Base-by-base conservation (phyloP, 2,329 filamentous ascomycete species). In the Geosmithia flava region DNA sequence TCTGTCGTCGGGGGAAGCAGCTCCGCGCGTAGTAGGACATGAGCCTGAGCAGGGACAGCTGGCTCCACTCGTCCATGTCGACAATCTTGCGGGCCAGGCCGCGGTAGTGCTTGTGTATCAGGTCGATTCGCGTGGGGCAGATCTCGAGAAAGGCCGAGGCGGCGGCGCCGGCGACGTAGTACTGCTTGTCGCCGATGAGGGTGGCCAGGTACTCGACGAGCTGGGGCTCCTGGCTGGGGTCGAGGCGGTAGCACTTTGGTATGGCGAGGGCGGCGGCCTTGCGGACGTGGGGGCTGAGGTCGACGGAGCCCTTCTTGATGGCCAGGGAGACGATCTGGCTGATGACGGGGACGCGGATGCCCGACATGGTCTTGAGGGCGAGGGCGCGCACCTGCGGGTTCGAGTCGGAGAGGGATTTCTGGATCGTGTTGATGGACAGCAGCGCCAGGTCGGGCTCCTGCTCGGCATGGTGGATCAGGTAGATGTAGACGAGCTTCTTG, bases 1-100 rank as follows among this genome's bases (percentile, higher is more conserved):
- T 27, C 23, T 27, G 84, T 60, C 76, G 76, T 48, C 75, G 74
- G 0, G 93, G 90, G 56, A 98, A 98, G 63, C 88, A 96, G 60
- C 79, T 85, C 48, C 93, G 80, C 2, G 87, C 81, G 63, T 98
- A 98, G 20, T 81, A 70, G 1, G 85, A 83, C 79, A 97, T 83
- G 53, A 98, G 70, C 40, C 81, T 78, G 55, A 98, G 61, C 2
- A 86, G 86, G 2, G 88, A 85, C 48, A 97, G 65, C 66, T 98
- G 93, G 42, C 89, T 86, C 93, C 93, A 98, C 67, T 98, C 93
- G 59, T 98, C 93, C 93, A 98, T 98, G 61, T 98, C 93, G 20
- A 96, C 88, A 47, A 97, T 69, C 70, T 96, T 95, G 63, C 81
- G 87, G 53, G 95, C 82, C 53, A 98, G 69, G 37, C 78, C 74